Conservation (phyloP, 139 green algal species). For the Tetradesmus lagerheimii region DNA sequence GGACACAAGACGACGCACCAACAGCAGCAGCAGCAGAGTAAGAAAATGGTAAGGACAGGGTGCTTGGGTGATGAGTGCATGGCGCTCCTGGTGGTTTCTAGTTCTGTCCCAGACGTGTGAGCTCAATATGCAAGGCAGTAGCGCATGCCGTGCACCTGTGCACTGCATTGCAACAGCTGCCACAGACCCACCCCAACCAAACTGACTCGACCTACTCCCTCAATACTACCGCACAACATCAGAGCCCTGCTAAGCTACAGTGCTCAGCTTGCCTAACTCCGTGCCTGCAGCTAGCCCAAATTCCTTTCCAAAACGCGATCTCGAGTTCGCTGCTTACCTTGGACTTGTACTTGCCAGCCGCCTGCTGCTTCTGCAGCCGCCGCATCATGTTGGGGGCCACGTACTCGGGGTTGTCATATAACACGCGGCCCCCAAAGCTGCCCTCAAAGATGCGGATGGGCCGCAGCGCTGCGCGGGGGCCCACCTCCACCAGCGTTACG, state of each 20-base stretch:
- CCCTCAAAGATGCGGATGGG: slow-evolving; percentile 93
- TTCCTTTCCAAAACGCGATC: no score
- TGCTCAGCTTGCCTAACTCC: not conserved
- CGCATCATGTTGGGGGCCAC: slow-evolving; percentile 92
- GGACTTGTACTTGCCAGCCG: slow-evolving; percentile 81
- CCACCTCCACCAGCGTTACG: slow-evolving; percentile 83
- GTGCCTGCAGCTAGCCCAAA: not conserved
- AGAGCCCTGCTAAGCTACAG: no score
- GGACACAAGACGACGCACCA: not conserved
- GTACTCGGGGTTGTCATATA: slow-evolving; percentile 96
- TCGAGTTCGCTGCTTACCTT: slow-evolving; percentile 65
- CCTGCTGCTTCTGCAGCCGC: slow-evolving; percentile 75
- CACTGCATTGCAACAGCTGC: no score
- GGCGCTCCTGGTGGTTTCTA: no score
- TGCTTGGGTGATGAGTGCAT: not conserved
- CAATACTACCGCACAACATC: no score
- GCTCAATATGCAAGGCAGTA: no score
- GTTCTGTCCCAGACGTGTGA: no score
- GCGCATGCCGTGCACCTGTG: no score
- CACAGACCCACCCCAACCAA: no score
- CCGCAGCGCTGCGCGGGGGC: slow-evolving; percentile 91
- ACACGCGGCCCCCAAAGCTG: slow-evolving; percentile 86
- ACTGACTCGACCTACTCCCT: no score
- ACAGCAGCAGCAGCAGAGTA: not conserved
- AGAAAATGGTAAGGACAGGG: not conserved